Evolutionary conservation across 2,329 filamentous ascomycete species (phyloP), one percentile per base, ranked within the genome.

Genomic region (Blumeria graminis): DNA sequence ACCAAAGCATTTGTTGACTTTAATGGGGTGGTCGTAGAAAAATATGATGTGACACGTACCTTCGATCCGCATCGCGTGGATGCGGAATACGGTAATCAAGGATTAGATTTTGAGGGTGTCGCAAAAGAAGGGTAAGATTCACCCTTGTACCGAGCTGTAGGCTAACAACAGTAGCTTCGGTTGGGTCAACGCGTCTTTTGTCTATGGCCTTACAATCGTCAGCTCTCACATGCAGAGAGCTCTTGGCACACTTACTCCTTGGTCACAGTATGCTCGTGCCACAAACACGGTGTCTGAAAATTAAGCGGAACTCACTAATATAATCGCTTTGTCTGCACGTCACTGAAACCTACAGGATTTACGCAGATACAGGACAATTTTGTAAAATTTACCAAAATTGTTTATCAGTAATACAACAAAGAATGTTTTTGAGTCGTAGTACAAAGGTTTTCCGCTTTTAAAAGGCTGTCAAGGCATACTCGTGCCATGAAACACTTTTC

Each of bases 121-220:
- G 86, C 90, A 56, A 87, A 86, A 63, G 90, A 96, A 79, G 90
- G 90, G 87, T 94, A 72, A 76, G 85, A 45, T 45, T 50, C 39
- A 36, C 18, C 16, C 51, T 16, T 45, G 0, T 28, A 14, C 10
- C 35, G 11, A 43, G 5, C 38, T 60, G 36, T 54, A 36, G 13
- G 55, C 62, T 65, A 56, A 65, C 67, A 62, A 32, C 53, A 52
- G 54, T 65, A 94, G 90, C 57, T 98, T 98, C 66, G 92, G 90
- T 55, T 98, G 92, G 92, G 92, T 96, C 65, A 98, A 98, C 67
- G 90, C 92, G 64, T 95, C 89, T 67, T 98, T 94, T 68, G 85
- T 96, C 57, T 93, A 93, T 66, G 92, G 90, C 43, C 74, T 96
- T 59, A 82, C 89, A 62, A 85, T 95, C 62, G 76, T 94, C 58